Conservation (phyloP, 805 yeast species). For the Candida cerambycidarum region DNA sequence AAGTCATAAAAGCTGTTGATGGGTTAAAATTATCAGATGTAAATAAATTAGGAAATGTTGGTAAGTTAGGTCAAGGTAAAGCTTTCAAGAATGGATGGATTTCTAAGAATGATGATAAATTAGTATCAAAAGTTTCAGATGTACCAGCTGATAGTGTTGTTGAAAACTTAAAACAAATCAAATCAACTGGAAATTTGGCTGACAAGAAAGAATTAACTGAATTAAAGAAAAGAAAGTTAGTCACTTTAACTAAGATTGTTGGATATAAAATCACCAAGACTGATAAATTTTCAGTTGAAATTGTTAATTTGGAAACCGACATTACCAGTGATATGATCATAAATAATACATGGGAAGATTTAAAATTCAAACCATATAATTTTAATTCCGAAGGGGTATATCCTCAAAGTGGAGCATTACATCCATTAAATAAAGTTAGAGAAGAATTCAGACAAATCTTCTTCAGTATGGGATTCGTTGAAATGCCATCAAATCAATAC, state of each 20-base stretch:
- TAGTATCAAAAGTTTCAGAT: conserved; percentile 58
- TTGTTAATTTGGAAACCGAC: conserved; percentile 86
- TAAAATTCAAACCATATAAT: conserved; percentile 91
- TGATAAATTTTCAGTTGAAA: conserved; percentile 75
- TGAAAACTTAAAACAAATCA: conserved; percentile 57
- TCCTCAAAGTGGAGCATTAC: conserved; percentile 89
- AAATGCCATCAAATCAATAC: conserved; percentile 98
- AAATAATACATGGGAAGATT: conserved; percentile 76
- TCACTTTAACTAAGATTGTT: conserved; percentile 65
- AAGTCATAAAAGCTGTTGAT: conserved; percentile 71
- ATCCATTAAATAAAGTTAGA: conserved; percentile 93
- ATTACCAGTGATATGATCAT: conserved; percentile 90
- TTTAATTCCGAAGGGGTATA: conserved; percentile 91
- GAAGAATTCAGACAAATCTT: conserved; percentile 98
- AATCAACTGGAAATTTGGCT: conserved; percentile 52
- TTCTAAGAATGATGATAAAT: conserved; percentile 77
- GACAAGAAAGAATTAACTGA: conserved; percentile 74
- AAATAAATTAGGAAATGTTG: conserved; percentile 72
- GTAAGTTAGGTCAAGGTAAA: conserved; percentile 92
- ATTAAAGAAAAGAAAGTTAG: conserved; percentile 90
- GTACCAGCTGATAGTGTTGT: conserved; percentile 70
- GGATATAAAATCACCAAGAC: conserved; percentile 81
- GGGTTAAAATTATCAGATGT: conserved; percentile 83
- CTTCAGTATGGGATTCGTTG: conserved; percentile 97
- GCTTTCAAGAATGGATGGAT: conserved; percentile 99